Evolutionary conservation across 305 asterid genomes (phyloP), one percentile per base, ranked within the genome.

Genomic region (Rubia balearica): DNA sequence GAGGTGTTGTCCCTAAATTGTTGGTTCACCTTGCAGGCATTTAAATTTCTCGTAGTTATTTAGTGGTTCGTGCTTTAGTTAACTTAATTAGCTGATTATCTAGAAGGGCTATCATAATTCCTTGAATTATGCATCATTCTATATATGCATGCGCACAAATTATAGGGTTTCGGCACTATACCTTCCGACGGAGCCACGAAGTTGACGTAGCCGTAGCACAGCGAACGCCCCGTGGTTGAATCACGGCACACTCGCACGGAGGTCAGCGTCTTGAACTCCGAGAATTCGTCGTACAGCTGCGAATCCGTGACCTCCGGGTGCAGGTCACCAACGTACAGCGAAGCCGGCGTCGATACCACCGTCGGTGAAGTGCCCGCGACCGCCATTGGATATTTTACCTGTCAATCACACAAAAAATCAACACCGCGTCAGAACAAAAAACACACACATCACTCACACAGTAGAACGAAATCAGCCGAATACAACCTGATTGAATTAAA

Each of bases 201-300:
- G 81, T 92, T 92, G 73, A 87, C 97, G 77, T 92, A 92, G 73
- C 95, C 98, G 74, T 92, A 92, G 73, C 96, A 80, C 75, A 92
- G 92, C 0, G 98, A 90, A 49, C 92, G 91, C 63, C 87, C 81
- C 3, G 96, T 84, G 60, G 89, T 61, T 61, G 90, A 78, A 51
- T 92, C 95, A 8, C 92, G 91, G 78, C 98, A 92, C 78, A 92
- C 84, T 22, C 96, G 88, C 14, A 90, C 96, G 8, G 96, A 87
- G 11, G 78, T 72, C 40, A 87, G 84, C 68, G 78, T 78, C 51
- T 82, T 75, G 77, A 85, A 90, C 77, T 88, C 97, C n/a, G 79
- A 41, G 81, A 92, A 92, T 4, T 85, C 91, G 8, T 90, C 92
- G 57, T 27, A 80, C 55, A 92, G 71, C 77, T 81, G 72, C 0